Evolutionary conservation across 345 rosid species (phyloP).

Genomic region (Ailanthus altissimus): DNA sequence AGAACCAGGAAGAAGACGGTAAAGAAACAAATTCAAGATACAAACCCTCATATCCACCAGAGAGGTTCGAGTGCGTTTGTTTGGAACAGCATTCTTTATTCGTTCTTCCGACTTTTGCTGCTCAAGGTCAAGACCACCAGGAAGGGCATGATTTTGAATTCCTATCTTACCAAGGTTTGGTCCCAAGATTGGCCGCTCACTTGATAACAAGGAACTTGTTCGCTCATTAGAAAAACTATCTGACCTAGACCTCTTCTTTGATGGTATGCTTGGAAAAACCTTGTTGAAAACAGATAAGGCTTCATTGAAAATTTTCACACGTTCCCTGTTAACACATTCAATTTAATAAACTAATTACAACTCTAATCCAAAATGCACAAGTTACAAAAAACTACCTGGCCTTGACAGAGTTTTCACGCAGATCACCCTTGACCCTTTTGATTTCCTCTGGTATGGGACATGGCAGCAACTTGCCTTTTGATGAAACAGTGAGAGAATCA

Average conservation of each 20-base stretch:
- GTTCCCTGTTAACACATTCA: conserved; percentile 64
- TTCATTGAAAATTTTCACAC: conserved; percentile 68
- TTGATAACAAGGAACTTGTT: conserved; percentile 46
- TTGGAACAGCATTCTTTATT: conserved; percentile 63
- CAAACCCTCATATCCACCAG: conserved; percentile 73
- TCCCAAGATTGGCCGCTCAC: conserved; percentile 60
- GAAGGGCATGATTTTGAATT: conserved; percentile 57
- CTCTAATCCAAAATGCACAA: conserved; percentile 20
- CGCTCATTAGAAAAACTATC: conserved; percentile 70
- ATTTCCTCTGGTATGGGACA: conserved; percentile 73
- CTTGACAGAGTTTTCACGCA: conserved; percentile 67
- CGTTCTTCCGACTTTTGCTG: conserved; percentile 76
- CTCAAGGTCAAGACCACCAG: conserved; percentile 70
- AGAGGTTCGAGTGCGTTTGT: conserved; percentile 92
- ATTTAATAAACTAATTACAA: conserved; percentile 34
- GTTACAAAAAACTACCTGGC: conserved; percentile 71
- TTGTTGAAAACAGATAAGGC: conserved; percentile 81
- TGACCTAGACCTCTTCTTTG: conserved; percentile 87
- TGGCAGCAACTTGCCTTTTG: conserved; percentile 58
- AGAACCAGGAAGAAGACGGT: not conserved
- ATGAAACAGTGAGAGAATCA: conserved; percentile 59
- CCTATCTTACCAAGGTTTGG: conserved; percentile 71
- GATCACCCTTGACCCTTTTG: conserved; percentile 63
- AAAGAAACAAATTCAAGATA: conserved; percentile 27
- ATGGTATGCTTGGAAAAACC: conserved; percentile 63